Evolutionary conservation across 306 rosid species (phyloP), one percentile per base, ranked within the genome.

Genomic region (Glycine latifolia): DNA sequence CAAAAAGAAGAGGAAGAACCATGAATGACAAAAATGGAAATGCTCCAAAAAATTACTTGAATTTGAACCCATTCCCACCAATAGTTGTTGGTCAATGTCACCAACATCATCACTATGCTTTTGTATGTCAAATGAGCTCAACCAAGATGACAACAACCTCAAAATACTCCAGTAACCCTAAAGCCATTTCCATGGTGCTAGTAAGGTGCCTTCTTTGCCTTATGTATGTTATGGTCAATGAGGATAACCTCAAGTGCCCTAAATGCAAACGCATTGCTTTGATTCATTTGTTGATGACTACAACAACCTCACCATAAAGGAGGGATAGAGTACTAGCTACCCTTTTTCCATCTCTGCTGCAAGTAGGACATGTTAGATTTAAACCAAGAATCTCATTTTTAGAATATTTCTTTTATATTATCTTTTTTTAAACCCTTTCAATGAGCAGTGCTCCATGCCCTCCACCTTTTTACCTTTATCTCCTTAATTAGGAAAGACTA

Each of bases 201-300:
- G 96, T 89, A 1, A 98, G 99, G 0, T 95, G 99, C 48, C 97
- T 96, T 0, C 86, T 91, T 4, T 95, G 98, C 35, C 97, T 93
- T 72, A 95, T 95, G 98, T 95, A 93, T 54, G 92, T 93, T 46
- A 95, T 95, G 99, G 93, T 95, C 26, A 84, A 92, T 0, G 94
- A 91, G 76, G 86, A 84, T 47, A 96, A 95, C 48, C 97, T 94
- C 0, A 92, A 92, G 54, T 95, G 99, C 78, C 99, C 98, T 26
- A 95, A 89, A 62, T 93, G 98, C 93, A 91, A 93, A 79, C 92
- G 93, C 91, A 93, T 98, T 8, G 93, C 89, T 80, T 87, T 95
- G 85, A 94, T 95, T 4, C 97, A 95, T 78, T 95, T 46, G 88
- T 84, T 63, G 91, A 91, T 26, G 31, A 1, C 47, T 5, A 91